Evolutionary conservation across 2,329 filamentous ascomycete genomes (phyloP), one percentile per base, ranked within the genome.

Genomic region (Monilinia fructicola): DNA sequence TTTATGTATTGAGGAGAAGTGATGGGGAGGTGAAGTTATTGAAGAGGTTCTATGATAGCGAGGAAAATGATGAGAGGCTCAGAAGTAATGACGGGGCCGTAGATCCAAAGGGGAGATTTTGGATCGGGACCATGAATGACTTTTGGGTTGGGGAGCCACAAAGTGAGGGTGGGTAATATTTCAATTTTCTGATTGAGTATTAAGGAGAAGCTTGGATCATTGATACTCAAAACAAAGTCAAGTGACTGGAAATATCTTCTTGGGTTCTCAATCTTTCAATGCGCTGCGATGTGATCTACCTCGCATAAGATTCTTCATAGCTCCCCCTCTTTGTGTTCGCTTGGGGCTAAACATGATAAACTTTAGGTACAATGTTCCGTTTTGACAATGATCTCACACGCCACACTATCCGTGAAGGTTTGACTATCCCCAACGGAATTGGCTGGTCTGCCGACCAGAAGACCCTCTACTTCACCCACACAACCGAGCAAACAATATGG

Each of bases 71-170:
- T 66, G 71, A 72, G 67, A 79, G 87, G 28, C 81, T 91, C 76
- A 80, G 87, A 66, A 84, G 90, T 77, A 97, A 97, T 75, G 93
- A 97, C 75, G 93, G 93, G 56, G 90, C 87, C 6, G 87, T 91
- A 62, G 93, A 97, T 75, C 88, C 87, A 35, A 84, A 88, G 69
- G 93, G 93, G 42, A 83, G 92, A 44, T 95, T 94, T 79, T 96
- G 92, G 90, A 82, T 93, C 7, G 92, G 92, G 10, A 86, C 86
- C 69, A 96, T 97, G 91, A 95, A 92, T 69, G 92, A 96, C 74
- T 89, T 91, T 65, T 74, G 74, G 69, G 73, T 77, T 64, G 76
- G 76, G 52, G 69, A 73, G 58, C 74, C 73, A 48, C 72, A 77
- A 65, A 68, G 74, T 70, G 77, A 78, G 72, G 77, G 77, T 77